Evolutionary conservation across 805 yeast species (phyloP).

Genomic region (Metschnikowia cerradonensis): DNA sequence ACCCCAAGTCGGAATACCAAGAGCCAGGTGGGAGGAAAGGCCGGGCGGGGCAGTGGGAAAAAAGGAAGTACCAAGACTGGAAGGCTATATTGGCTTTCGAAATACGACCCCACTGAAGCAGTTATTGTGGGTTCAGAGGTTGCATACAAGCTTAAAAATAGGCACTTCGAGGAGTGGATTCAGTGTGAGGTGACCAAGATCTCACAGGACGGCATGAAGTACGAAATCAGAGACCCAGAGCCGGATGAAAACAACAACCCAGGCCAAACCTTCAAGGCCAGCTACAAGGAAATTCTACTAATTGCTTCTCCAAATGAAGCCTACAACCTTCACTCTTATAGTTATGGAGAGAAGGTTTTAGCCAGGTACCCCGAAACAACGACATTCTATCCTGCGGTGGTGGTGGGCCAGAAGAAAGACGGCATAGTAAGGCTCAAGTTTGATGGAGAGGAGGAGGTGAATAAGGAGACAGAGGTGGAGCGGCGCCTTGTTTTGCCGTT

Average conservation of each 20-base stretch:
- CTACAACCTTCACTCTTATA: slow-evolving; percentile 47
- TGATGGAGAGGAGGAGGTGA: slow-evolving; percentile 96
- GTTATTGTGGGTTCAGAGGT: slow-evolving; percentile 72
- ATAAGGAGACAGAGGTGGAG: slow-evolving; percentile 90
- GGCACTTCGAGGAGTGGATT: slow-evolving; percentile 90
- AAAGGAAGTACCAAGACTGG: slow-evolving; percentile 32
- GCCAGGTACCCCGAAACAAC: slow-evolving; percentile 98
- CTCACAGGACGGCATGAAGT: slow-evolving; percentile 62
- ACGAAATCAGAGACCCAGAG: slow-evolving; percentile 95
- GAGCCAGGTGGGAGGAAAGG: slow-evolving; percentile 12
- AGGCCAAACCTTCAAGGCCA: slow-evolving; percentile 81
- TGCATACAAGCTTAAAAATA: slow-evolving; percentile 72
- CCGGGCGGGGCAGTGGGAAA: slow-evolving; percentile 13
- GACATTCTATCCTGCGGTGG: slow-evolving; percentile 92
- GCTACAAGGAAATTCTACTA: slow-evolving; percentile 70
- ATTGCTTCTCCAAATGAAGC: slow-evolving; percentile 56
- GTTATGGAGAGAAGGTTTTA: slow-evolving; percentile 75
- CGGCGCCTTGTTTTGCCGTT: slow-evolving; percentile 77
- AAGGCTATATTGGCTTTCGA: slow-evolving; percentile 47
- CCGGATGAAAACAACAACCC: slow-evolving; percentile 91
- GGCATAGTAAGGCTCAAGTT: slow-evolving; percentile 76
- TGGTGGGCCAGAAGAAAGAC: slow-evolving; percentile 69
- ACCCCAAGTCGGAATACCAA: slow-evolving; percentile 5
- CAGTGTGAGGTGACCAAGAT: slow-evolving; percentile 86
- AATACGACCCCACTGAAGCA: slow-evolving; percentile 57